Evolutionary conservation across 768 basidiomycete genomes (phyloP).

Genomic region (Saitozyma sp.): DNA sequence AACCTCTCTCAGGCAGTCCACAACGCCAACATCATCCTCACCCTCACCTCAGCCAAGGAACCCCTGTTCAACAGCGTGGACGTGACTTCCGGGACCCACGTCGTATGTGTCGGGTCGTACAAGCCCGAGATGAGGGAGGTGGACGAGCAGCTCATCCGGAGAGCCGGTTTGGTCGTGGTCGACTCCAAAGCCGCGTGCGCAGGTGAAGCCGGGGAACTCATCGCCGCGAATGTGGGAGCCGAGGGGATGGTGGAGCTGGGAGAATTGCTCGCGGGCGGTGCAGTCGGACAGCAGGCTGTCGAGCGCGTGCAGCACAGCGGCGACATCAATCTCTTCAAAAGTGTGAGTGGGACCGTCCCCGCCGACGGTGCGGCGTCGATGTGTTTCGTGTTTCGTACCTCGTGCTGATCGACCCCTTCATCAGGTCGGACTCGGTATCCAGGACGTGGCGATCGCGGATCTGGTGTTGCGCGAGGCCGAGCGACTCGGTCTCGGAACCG

Average conservation of each 20-base stretch:
- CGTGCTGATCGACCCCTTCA: slow-evolving; percentile 4
- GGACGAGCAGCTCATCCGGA: slow-evolving; percentile 60
- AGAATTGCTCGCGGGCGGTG: slow-evolving; percentile 56
- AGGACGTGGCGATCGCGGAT: slow-evolving; percentile 78
- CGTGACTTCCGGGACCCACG: slow-evolving; percentile 65
- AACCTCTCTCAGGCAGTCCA: slow-evolving; percentile 47
- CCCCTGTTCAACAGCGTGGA: slow-evolving; percentile 71
- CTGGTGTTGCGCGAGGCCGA: slow-evolving; percentile 68
- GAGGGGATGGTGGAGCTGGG: slow-evolving; percentile 68
- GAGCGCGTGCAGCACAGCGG: slow-evolving; percentile 46
- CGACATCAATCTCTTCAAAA: slow-evolving; percentile 78
- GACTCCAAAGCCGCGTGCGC: slow-evolving; percentile 72
- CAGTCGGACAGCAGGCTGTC: neutral
- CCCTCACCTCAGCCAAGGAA: slow-evolving; percentile 68
- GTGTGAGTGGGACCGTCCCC: slow-evolving; percentile 56
- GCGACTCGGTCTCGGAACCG: slow-evolving; percentile 59
- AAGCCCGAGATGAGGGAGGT: slow-evolving; percentile 79
- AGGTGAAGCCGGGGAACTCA: slow-evolving; percentile 81
- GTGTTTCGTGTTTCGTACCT: neutral
- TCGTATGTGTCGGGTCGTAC: slow-evolving; percentile 80
- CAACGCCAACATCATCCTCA: slow-evolving; percentile 68
- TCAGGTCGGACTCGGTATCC: slow-evolving; percentile 69
- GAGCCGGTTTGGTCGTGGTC: slow-evolving; percentile 66
- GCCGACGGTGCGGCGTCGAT: neutral
- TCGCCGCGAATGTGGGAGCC: slow-evolving; percentile 56